Conservation (phyloP, 2,329 filamentous ascomycete species). For the Aspergillus sp. region DNA sequence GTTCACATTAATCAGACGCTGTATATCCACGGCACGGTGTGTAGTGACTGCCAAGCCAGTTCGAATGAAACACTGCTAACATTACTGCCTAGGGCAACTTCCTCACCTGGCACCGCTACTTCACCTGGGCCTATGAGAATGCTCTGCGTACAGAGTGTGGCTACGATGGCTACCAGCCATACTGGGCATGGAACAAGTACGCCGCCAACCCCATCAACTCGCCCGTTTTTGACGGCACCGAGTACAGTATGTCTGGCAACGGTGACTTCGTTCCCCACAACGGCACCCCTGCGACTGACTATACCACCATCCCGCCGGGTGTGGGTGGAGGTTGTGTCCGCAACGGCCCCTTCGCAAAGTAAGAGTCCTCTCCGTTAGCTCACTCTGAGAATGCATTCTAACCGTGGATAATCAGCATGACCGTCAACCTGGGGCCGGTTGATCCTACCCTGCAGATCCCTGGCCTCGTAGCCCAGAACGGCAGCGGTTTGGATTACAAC, state of each 20-base stretch:
- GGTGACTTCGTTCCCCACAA: constrained; percentile 37
- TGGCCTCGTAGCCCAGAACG: constrained; percentile 15
- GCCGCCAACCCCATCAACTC: constrained; percentile 32
- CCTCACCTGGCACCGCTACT: constrained; percentile 50
- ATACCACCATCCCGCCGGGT: constrained; percentile 35
- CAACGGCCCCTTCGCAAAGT: constrained; percentile 5
- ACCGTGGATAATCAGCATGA: constrained; percentile 18
- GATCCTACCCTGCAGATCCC: constrained; percentile 20
- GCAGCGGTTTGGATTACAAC: constrained; percentile 30
- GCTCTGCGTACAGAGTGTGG: constrained; percentile 48
- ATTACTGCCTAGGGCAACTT: constrained; percentile 29
- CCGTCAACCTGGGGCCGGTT: constrained; percentile 35
- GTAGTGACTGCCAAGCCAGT: background rate
- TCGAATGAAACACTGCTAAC: background rate
- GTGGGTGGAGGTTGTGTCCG: constrained; percentile 19
- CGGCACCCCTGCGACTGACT: constrained; percentile 20
- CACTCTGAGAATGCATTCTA: too few relatives aligned
- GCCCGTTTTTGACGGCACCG: constrained; percentile 41
- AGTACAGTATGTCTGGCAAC: constrained; percentile 48
- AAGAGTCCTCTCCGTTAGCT: background rate
- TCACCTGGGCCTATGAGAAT: constrained; percentile 46
- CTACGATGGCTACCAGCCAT: constrained; percentile 43
- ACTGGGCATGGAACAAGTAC: constrained; percentile 43
- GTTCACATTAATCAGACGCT: constrained; percentile 53
- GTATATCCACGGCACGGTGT: constrained; percentile 44